phyloP scores from a whole-genome alignment of 306 rosid species.

The Lathyrus sativus region DNA sequence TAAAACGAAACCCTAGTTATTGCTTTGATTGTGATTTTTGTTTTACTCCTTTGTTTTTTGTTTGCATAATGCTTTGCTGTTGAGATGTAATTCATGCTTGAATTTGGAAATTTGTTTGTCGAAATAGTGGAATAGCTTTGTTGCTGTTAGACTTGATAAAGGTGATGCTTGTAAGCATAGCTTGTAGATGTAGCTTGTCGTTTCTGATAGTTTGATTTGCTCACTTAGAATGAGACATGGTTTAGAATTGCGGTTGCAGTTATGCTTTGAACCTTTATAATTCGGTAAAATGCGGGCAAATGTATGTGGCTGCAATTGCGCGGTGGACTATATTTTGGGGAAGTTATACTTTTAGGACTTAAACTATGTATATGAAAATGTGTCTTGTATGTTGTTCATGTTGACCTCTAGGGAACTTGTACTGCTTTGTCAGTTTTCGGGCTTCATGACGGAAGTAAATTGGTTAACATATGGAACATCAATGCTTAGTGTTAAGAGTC shows the following conservation, averaged over 20 bases:
- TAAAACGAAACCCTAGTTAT: conserved; percentile 46
- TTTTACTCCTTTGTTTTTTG: neutral
- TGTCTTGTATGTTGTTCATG: conserved; percentile 8
- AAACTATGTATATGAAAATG: conserved; percentile 13
- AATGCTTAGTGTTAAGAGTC: too few species aligned
- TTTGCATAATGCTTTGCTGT: neutral
- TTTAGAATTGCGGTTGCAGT: neutral
- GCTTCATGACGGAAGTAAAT: conserved; percentile 5
- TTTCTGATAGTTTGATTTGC: conserved; percentile 27
- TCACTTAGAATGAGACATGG: neutral
- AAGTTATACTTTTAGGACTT: conserved; percentile 20
- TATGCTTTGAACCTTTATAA: neutral
- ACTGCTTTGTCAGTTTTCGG: conserved; percentile 21
- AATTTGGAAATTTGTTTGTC: conserved; percentile 10
- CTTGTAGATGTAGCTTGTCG: neutral
- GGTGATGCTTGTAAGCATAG: neutral
- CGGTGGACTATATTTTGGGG: neutral
- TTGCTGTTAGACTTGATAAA: too few species aligned
- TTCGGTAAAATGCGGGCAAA: neutral
- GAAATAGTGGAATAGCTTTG: conserved; percentile 28
- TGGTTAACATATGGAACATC: neutral
- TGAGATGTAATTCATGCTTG: conserved; percentile 28
- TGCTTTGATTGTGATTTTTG: neutral
- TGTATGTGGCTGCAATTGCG: neutral
- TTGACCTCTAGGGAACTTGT: conserved; percentile 2